A percentile compares a stretch with the other conserved stretches of the same genome.
phyloP scores from a whole-genome alignment of 805 yeast species.

The Metschnikowia koreensis region DNA sequence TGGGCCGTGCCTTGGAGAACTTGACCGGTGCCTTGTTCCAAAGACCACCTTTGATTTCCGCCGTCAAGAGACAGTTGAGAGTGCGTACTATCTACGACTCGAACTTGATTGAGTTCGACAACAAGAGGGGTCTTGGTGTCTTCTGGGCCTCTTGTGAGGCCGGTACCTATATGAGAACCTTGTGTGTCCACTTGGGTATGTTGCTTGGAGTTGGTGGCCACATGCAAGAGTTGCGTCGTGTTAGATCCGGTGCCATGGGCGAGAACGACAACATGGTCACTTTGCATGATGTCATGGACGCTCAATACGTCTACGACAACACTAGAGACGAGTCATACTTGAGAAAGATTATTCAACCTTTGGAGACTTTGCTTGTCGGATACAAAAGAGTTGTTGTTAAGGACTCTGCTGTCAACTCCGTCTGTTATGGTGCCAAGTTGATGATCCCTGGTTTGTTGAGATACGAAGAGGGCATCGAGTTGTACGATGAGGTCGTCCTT shows the following conservation, averaged over 20 bases:
- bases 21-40: conserved; percentile 98
- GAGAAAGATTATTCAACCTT: conserved; percentile 90
- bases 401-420: conserved; percentile 95
- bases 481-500: conserved; percentile 95
- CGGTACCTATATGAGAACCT: conserved; percentile 98
- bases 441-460: conserved; percentile 98
- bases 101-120: conserved; percentile 91
- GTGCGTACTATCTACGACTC: conserved; percentile 97
- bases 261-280: conserved; percentile 93
- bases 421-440: conserved; percentile 97
- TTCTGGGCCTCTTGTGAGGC: conserved; percentile 99
- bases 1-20: conserved; percentile 85
- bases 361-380: conserved; percentile 89
- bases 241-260: conserved; percentile 92
- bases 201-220: conserved; percentile 98
- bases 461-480: conserved; percentile 96
- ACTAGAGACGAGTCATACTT: conserved; percentile 95
- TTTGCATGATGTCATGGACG: conserved; percentile 95
- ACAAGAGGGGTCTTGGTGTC: conserved; percentile 94
- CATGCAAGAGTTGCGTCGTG: conserved; percentile 99
- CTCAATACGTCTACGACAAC: conserved; percentile 97
- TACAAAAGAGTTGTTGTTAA: conserved; percentile 95
- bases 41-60: conserved; percentile 98
- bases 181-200: conserved; percentile 99
- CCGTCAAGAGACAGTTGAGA: conserved; percentile 98